phyloP scores from a whole-genome alignment of 2,329 filamentous ascomycete species.

The Byssochlamys sp. region DNA sequence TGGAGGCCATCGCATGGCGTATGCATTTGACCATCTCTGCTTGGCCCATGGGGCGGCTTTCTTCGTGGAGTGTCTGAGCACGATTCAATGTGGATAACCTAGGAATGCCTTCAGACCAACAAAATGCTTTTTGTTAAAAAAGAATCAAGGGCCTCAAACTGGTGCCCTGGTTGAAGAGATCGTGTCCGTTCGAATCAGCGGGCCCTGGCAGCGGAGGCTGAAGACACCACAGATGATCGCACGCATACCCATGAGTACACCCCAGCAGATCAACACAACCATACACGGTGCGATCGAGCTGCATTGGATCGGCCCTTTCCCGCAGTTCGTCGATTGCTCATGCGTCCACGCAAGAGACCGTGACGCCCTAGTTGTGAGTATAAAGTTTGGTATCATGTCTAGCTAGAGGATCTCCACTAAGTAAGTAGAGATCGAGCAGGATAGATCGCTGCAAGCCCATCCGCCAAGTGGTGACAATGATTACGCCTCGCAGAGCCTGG shows the following conservation, averaged over 20 bases:
- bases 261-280: not conserved
- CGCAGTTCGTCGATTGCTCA: not conserved
- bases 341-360: not conserved
- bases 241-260: not conserved
- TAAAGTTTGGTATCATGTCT: not conserved
- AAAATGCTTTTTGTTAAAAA: not conserved
- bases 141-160: not conserved
- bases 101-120: not conserved
- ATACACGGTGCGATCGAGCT: not conserved
- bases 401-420: not conserved
- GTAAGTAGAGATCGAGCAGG: not conserved
- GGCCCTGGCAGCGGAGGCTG: not conserved
- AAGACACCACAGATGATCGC: no score
- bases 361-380: not conserved
- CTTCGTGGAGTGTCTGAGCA: not conserved
- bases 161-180: not conserved
- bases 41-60: not conserved
- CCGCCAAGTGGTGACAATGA: not conserved
- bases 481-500: not conserved
- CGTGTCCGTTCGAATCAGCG: not conserved
- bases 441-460: not conserved
- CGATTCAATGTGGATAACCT: not conserved
- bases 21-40: not conserved
- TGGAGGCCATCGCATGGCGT: not conserved
- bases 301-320: not conserved